A percentile compares a stretch with the other conserved stretches of the same genome.
These are phyloP conservation scores for Verticillium tricorpus DNA, from an alignment of 2,329 filamentous ascomycete species.

Conservation along the genomic window DNA sequence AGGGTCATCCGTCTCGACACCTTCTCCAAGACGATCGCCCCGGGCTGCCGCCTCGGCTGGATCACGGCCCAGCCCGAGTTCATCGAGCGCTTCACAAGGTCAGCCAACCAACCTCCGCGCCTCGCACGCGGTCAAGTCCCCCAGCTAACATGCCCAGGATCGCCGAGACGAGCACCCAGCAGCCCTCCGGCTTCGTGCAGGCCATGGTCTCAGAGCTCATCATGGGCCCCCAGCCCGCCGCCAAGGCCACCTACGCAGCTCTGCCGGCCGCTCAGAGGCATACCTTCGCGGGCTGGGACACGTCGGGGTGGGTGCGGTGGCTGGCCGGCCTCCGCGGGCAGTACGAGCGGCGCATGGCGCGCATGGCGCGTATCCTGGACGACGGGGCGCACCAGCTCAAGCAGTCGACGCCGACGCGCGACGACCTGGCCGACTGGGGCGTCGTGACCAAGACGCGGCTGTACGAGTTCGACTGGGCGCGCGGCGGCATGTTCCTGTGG, in stretches of 20 bases:
- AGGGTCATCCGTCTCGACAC: constrained; percentile 88
- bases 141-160: constrained; percentile 46
- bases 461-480: constrained; percentile 73
- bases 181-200: constrained; percentile 88
- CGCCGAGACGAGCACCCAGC: constrained; percentile 72
- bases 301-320: constrained; percentile 87
- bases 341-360: constrained; percentile 80
- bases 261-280: constrained; percentile 41
- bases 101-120: too few relatives aligned
- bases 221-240: constrained; percentile 61
- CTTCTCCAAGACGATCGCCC: constrained; percentile 89
- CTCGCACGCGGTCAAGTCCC: background rate
- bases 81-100: constrained; percentile 60
- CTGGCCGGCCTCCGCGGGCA: constrained; percentile 76
- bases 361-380: constrained; percentile 72
- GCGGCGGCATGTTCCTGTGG: constrained; percentile 93
- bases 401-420: constrained; percentile 45
- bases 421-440: constrained; percentile 60
- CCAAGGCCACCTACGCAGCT: constrained; percentile 33
- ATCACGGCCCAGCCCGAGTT: constrained; percentile 79
- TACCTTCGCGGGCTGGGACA: constrained; percentile 62
- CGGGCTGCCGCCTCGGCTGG: constrained; percentile 87
- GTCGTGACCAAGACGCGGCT: constrained; percentile 70
- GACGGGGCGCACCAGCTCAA: constrained; percentile 62
- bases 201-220: constrained; percentile 73